Percentiles rank a stretch among this genome's conserved stretches.
These are phyloP conservation scores for Sclerotinia nivalis DNA, from an alignment of 2,329 filamentous ascomycete genomes.

Conservation along the genomic window DNA sequence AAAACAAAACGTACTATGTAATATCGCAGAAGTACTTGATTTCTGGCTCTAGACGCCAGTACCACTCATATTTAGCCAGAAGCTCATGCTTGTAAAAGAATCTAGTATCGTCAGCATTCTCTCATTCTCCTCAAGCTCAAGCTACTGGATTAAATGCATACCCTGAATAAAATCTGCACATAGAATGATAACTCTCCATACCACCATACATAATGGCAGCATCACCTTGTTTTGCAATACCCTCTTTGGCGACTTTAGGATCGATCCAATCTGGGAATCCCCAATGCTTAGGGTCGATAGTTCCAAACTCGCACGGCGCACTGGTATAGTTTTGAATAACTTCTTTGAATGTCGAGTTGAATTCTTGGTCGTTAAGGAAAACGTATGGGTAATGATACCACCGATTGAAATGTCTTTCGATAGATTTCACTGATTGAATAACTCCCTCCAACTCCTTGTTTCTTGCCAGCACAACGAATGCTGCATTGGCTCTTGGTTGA, in stretches of 20 bases:
- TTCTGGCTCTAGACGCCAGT: slow-evolving; percentile 98
- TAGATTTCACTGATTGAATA: slow-evolving; percentile 93
- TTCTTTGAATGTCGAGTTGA: slow-evolving; percentile 92
- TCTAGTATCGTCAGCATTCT: slow-evolving; percentile 45
- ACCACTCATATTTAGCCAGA: slow-evolving; percentile 97
- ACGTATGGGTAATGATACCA: slow-evolving; percentile 99
- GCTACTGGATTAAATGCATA: slow-evolving; percentile 47
- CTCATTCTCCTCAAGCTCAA: neutral
- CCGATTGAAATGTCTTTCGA: slow-evolving; percentile 97
- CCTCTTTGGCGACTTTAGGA: slow-evolving; percentile 88
- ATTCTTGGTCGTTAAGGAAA: slow-evolving; percentile 96
- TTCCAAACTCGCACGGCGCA: slow-evolving; percentile 84
- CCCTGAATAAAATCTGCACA: slow-evolving; percentile 99
- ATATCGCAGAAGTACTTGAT: slow-evolving; percentile 99
- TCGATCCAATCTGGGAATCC: slow-evolving; percentile 97
- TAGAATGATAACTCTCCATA: slow-evolving; percentile 97
- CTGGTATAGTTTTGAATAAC: slow-evolving; percentile 90
- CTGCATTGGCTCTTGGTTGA: slow-evolving; percentile 83
- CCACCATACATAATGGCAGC: slow-evolving; percentile 99
- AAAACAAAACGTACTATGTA: slow-evolving; percentile 70
- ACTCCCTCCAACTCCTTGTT: slow-evolving; percentile 97
- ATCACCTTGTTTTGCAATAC: slow-evolving; percentile 94
- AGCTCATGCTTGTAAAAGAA: slow-evolving; percentile 98
- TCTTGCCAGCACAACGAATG: slow-evolving; percentile 90
- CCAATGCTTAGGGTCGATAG: slow-evolving; percentile 89